Evolutionary conservation across 768 basidiomycete genomes (phyloP).

Genomic region (Macrolepiota fuliginosa): DNA sequence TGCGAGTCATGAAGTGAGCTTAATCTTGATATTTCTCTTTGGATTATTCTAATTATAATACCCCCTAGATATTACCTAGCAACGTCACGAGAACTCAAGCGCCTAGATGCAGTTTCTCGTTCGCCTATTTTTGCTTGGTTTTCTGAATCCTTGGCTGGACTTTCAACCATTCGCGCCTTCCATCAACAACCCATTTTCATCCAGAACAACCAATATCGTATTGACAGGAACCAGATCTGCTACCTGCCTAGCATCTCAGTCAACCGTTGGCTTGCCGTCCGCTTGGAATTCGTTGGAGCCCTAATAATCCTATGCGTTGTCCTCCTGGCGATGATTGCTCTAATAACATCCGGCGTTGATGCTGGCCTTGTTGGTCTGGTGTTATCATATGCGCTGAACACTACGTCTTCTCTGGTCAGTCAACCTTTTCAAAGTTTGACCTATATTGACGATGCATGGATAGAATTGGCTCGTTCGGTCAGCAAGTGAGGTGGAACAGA

Average conservation of each 20-base stretch:
- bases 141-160: slow-evolving; percentile 70
- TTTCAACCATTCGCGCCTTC: slow-evolving; percentile 84
- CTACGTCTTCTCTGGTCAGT: slow-evolving; percentile 77
- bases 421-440: slow-evolving; percentile 1
- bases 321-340: slow-evolving; percentile 59
- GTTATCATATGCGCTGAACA: slow-evolving; percentile 79
- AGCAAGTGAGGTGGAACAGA: slow-evolving; percentile 87
- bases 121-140: slow-evolving; percentile 93
- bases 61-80: slow-evolving; percentile 77
- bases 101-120: slow-evolving; percentile 83
- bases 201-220: slow-evolving; percentile 63
- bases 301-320: slow-evolving; percentile 77
- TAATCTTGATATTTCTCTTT: background rate
- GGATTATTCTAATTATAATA: background rate
- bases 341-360: slow-evolving; percentile 78
- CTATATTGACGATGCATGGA: slow-evolving; percentile 7
- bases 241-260: slow-evolving; percentile 69
- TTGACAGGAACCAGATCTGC: slow-evolving; percentile 86
- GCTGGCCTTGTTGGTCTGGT: slow-evolving; percentile 87
- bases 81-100: slow-evolving; percentile 85
- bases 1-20: slow-evolving; percentile 72
- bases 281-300: slow-evolving; percentile 83
- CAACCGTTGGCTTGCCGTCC: slow-evolving; percentile 82
- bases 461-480: slow-evolving; percentile 84
- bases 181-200: slow-evolving; percentile 67